Base-by-base conservation (phyloP, 192 early-diverging fungal genomes). In the Mycoemilia scoparia region DNA sequence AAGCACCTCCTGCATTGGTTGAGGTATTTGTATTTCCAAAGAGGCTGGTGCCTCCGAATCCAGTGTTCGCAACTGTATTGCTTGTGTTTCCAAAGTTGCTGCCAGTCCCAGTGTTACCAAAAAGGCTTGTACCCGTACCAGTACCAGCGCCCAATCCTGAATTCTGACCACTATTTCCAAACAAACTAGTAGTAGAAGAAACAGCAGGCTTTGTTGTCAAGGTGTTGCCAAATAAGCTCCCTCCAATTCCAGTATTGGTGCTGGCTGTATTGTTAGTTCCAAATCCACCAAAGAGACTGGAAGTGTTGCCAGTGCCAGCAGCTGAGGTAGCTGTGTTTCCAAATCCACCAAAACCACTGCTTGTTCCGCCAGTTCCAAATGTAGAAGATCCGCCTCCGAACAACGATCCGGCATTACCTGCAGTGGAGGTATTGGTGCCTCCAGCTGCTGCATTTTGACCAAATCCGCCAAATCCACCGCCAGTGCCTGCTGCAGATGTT, bases 331-430 rank as follows among this genome's bases (percentile, higher is more conserved):
- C 15, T 32, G 37, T 29, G 28, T 29, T 10, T 21, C 46, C 46
- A 31, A 47, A 39, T 7, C 30, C 33, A n/a, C 61, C 61, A 41
- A 72, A 72, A 8, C 59, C 67, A 33, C 29, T 32, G 24, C 43
- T 22, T 10, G 48, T 18, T 16, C 22, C 21, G 7, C 26, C 24
- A 2, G 41, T 54, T 27, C 72, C 71, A 44, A 67, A 55, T 16
- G 29, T 43, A n/a, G 25, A 24, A 7, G 51, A 21, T 14, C 35
- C 41, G 33, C 49, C 36, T 5, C 36, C 39, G 21, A 30, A 7
- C 8, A 26, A 23, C 2, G 30, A 14, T 15, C 37, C 51, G 22
- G 39, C 34, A 1, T 41, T 35, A 8, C 25, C 26, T 4, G 29
- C 13, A 9, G 44, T 50, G 5, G 48, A 47, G 5, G 40, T 36